Percentiles rank a stretch among this genome's conserved stretches.
These are phyloP conservation scores for Chionographis japonica DNA, from an alignment of 106 monocot genomes.

Conservation along the genomic window DNA sequence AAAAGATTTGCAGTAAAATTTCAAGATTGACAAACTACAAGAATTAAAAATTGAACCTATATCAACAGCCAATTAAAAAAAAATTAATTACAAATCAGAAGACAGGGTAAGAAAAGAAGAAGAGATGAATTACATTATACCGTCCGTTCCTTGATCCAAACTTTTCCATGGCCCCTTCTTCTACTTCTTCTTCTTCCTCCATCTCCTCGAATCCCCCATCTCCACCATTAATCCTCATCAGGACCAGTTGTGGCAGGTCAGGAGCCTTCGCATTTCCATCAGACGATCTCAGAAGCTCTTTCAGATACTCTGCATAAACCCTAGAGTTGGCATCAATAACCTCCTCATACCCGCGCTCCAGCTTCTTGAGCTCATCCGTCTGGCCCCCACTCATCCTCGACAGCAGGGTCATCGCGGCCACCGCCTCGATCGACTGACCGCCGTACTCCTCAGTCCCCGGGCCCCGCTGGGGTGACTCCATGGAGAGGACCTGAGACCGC, in stretches of 20 bases:
- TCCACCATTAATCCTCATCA: neutral
- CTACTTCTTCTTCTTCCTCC: neutral
- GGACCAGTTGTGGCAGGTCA: slow-evolving; percentile 23
- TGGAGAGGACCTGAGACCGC: slow-evolving; percentile 15
- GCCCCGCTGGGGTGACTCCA: neutral
- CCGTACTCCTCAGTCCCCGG: neutral
- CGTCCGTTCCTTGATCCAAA: slow-evolving; percentile 12
- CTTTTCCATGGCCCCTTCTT: neutral
- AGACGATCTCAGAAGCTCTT: slow-evolving; percentile 25
- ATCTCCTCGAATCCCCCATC: neutral
- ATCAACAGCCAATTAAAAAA: neutral
- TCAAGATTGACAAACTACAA: too few relatives aligned
- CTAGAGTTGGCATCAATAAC: slow-evolving; percentile 44
- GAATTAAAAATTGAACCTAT: neutral
- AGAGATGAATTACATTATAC: slow-evolving; percentile 25
- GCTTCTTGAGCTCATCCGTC: slow-evolving; percentile 30
- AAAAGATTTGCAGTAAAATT: too few relatives aligned
- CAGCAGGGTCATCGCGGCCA: slow-evolving; percentile 22
- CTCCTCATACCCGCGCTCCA: slow-evolving; percentile 38
- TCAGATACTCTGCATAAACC: slow-evolving; percentile 30
- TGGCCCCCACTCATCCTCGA: slow-evolving; percentile 46
- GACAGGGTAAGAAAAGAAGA: neutral
- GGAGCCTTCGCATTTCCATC: neutral
- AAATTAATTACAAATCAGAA: neutral
- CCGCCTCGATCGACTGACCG: slow-evolving; percentile 4